Evolutionary conservation across 2,329 filamentous ascomycete genomes (phyloP), one percentile per base, ranked within the genome.

Genomic region (Lachnellula hyalina): DNA sequence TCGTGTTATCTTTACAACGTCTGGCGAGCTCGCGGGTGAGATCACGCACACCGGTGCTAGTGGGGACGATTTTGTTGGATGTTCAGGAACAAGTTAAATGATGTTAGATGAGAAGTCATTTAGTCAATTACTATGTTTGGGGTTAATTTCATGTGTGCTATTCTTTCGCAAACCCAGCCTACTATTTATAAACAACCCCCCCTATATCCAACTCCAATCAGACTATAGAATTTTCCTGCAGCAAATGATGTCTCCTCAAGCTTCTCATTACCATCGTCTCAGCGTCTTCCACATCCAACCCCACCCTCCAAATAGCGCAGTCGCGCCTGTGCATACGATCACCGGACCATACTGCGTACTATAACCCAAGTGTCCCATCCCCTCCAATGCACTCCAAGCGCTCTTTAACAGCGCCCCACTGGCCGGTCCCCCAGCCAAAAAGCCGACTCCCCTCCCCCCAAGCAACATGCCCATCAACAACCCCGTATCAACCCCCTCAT

Each of bases 31-130:
- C 45, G 85, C 83, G 14, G 85, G 84, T 38, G 73, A 79, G 28
- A 86, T 89, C 59, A 89, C 86, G 0, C 86, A 89, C 65, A 86
- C 83, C 21, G 86, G 86, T 28, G 85, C 86, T 17, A 81, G 77
- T 49, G 83, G 83, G 7, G 84, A 88, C 68, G 75, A 79, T 70
- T 89, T 89, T 70, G 83, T 89, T 53, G 78, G 75, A n/a, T 89
- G 85, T 70, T 48, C 57, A 14, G 59, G 59, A 11, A 58, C 57
- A 6, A 58, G 46, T 28, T 60, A 8, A 28, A 2, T 28, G 9
- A 28, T 9, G 9, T 9, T 28, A 9, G 28, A 9, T 28, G 7
- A 28, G 7, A 8, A 8, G 28, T 9, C 28, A 9, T 28, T 8
- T 28, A 28, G 28, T 28, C 28, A 9, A 9, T 28, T 28, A 3